Base-by-base conservation (phyloP, 495 filamentous ascomycete species). In the Staphylotrichum tortipilum region DNA sequence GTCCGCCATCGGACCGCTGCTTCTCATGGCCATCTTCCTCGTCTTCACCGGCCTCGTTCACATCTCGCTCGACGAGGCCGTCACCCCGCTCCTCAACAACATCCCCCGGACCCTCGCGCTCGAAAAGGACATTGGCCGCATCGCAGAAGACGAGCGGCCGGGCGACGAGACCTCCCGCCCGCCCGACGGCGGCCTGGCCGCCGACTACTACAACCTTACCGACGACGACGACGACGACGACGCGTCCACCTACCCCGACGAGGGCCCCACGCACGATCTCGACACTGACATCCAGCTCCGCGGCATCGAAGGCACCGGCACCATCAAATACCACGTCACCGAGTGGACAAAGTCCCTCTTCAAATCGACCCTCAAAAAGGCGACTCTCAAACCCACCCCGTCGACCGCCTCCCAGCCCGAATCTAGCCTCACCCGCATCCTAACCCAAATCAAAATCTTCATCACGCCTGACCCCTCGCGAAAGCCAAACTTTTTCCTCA, bases 21-120 rank as follows among this genome's bases (percentile, higher is more conserved):
- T 89, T 28, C 72, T 94, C 29, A 84, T 88, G 74, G 75, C 83
- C 49, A 60, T 88, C 48, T 78, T 90, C 54, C 68, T 94, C 41
- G 60, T 89, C 60, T 79, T 85, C 59, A 80, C 82, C 3, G 67
- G 81, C 26, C 74, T 96, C 17, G 90, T 87, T 67, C 89, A 97
- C 58, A 44, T 89, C 33, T 81, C 84, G 3, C 77, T 98, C 50
- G 85, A 86, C 69, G 63, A 68, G 22, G 87, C 92, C 23, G 69
- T 97, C 37, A 72, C 78, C 10, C 91, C 89, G 0, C 73, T 88
- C 1, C 75, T 89, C 49, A 73, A 80, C 55, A 89, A 83, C 59
- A 75, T 89, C 3, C 84, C 83, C 15, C 76, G 66, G 33, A 75
- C 66, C 11, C 72, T 71, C 5, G 71, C 73, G 10, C 56, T 69